These are phyloP conservation scores for Gymnopilus dilepis DNA, from an alignment of 768 basidiomycete genomes.

Conservation along the genomic window DNA sequence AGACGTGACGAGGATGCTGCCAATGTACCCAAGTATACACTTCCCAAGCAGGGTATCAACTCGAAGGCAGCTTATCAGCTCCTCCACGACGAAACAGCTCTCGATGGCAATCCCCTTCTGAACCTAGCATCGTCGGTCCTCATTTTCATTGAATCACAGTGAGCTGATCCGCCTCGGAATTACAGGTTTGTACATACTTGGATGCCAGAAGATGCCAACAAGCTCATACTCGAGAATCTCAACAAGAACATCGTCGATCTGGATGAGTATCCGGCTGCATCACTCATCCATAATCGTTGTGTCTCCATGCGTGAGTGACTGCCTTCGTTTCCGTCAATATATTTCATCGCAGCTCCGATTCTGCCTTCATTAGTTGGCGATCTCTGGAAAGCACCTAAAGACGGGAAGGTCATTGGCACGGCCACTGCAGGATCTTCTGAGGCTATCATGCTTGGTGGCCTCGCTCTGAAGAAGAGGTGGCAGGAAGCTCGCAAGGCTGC, in stretches of 20 bases:
- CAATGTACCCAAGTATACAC: constrained; percentile 47
- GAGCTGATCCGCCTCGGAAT: neutral
- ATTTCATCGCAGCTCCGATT: constrained; percentile 4
- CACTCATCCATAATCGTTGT: constrained; percentile 57
- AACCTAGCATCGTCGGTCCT: constrained; percentile 67
- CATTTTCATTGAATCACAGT: neutral
- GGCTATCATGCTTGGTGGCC: constrained; percentile 73
- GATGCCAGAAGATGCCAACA: constrained; percentile 59
- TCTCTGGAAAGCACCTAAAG: constrained; percentile 69
- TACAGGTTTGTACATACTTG: constrained; percentile 58
- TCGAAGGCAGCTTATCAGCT: constrained; percentile 54
- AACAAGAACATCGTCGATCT: constrained; percentile 69
- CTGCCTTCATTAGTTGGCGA: constrained; percentile 48
- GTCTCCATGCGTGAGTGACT: constrained; percentile 53
- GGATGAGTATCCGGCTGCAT: constrained; percentile 69
- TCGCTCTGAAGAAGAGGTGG: constrained; percentile 73
- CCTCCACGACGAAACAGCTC: constrained; percentile 58
- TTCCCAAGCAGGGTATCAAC: constrained; percentile 49
- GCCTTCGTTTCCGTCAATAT: neutral
- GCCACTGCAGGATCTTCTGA: constrained; percentile 70
- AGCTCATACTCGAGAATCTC: constrained; percentile 66
- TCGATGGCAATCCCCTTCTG: constrained; percentile 62
- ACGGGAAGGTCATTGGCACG: constrained; percentile 59
- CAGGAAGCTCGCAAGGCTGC: constrained; percentile 65
- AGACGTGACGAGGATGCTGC: constrained; percentile 47